Base-by-base conservation (phyloP, 2,329 filamentous ascomycete species). In the Claviceps sp. region DNA sequence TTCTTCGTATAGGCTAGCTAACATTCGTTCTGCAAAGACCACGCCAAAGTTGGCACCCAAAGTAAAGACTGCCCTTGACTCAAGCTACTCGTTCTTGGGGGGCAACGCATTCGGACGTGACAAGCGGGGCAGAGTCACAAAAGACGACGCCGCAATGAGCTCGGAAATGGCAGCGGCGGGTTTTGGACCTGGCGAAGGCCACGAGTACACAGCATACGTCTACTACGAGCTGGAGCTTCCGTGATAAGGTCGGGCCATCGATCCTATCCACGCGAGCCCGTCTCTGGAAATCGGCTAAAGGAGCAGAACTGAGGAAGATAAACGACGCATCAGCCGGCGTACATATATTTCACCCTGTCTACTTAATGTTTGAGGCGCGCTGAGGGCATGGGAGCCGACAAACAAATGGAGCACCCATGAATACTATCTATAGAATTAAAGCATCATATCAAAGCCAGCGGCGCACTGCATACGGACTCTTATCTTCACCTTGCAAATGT, bases 171-270 rank as follows among this genome's bases (percentile, higher is more conserved):
- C 89, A 42, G 84, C 85, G 3, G 84, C 84, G 4, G 85, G 81
- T 26, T 66, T 84, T 48, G 76, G 74, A 24, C 78, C 80, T 43
- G 81, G 80, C 17, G 87, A 89, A 54, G 84, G 83, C 51, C 76
- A 80, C 59, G 89, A 96, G 67, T 98, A 97, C 73, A 93, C 89
- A 55, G 85, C 93, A 42, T 98, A 94, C 70, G 93, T 97, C 64
- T 96, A 90, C 74, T 98, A 97, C 70, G 88, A 95, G 66, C 87
- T 97, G 65, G 87, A 93, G 64, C 82, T 97, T 53, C 74, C 75
- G 48, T 67, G 55, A 63, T 26, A 47, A 30, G 50, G 37, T 47
- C n/a, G 41, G 19, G 30, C 30, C 22, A 41, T 30, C 17, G 40
- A 19, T 4, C 24, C 34, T 19, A 30, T 40, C n/a, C 30, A 34